A percentile compares a stretch with the other conserved stretches of the same genome.
phyloP scores from a whole-genome alignment of 805 yeast species.

The Wickerhamomyces mucosus region DNA sequence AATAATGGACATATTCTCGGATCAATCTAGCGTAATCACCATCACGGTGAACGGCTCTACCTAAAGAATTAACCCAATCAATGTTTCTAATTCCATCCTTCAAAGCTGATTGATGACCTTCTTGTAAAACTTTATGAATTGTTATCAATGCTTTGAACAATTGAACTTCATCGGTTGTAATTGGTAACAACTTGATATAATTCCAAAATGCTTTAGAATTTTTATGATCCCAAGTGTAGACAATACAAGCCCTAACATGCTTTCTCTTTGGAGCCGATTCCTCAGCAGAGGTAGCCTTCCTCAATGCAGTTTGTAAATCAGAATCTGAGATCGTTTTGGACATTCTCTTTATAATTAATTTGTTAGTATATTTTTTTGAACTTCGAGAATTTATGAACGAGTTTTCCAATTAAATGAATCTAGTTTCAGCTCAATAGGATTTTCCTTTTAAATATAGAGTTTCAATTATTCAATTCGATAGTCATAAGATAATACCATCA shows the following conservation, averaged over 20 bases:
- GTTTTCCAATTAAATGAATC: too few relatives aligned
- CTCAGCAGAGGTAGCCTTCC: constrained; percentile 78
- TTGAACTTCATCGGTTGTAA: constrained; percentile 76
- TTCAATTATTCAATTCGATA: too few relatives aligned
- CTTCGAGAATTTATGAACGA: too few relatives aligned
- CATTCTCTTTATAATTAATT: constrained; percentile 7
- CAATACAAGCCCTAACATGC: constrained; percentile 92
- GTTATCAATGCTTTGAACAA: constrained; percentile 78
- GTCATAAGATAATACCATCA: too few relatives aligned
- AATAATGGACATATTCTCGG: constrained; percentile 61
- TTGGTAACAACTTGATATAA: constrained; percentile 66
- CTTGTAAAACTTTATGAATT: constrained; percentile 90
- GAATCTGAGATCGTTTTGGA: constrained; percentile 23
- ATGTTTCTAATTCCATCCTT: constrained; percentile 72
- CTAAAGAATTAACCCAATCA: constrained; percentile 69
- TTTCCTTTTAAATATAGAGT: too few relatives aligned
- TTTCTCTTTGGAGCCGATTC: constrained; percentile 93
- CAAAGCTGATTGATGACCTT: constrained; percentile 86
- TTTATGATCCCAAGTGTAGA: constrained; percentile 93
- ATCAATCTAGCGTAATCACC: constrained; percentile 61
- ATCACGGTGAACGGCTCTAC: constrained; percentile 38
- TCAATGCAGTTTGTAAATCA: constrained; percentile 32
- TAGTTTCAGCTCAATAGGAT: too few relatives aligned
- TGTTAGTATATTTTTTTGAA: constrained; percentile 1
- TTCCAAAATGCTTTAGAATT: constrained; percentile 81